A percentile compares a stretch with the other conserved stretches of the same genome.
Evolutionary conservation across 208 protist genomes (phyloP).

Genomic region (Trichomonas vaginalis): DNA sequence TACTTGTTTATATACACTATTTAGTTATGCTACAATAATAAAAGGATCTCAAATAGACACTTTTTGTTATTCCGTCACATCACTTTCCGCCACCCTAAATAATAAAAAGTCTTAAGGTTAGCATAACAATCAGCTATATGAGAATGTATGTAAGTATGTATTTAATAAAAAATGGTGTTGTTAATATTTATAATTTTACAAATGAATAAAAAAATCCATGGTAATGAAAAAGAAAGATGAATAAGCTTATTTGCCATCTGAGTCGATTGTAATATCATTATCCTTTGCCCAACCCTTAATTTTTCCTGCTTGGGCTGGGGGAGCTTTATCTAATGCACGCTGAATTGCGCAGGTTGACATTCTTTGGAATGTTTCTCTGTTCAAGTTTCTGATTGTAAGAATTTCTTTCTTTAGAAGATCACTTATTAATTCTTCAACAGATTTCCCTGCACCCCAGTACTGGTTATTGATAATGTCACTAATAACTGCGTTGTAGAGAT

Average conservation of each 20-base stretch:
- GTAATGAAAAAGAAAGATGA: too few species aligned
- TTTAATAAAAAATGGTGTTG: too few species aligned
- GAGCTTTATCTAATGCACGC: background rate
- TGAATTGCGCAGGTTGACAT: background rate
- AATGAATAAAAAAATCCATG: too few species aligned
- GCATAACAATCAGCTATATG: too few species aligned
- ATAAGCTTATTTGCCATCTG: background rate
- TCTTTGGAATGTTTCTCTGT: background rate
- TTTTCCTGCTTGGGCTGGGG: background rate
- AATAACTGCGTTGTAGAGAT: background rate
- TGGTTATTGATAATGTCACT: background rate
- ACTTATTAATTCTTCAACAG: background rate
- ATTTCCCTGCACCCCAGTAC: background rate
- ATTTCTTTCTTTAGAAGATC: background rate
- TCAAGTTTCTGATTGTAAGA: background rate
- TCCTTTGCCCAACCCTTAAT: background rate
- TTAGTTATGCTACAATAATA: too few species aligned
- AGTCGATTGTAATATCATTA: background rate
- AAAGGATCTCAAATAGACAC: too few species aligned
- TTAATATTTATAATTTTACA: too few species aligned
- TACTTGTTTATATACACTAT: too few species aligned
- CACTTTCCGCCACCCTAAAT: too few species aligned
- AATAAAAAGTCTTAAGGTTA: too few species aligned
- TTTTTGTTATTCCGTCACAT: too few species aligned
- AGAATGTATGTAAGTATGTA: too few species aligned